Base-by-base conservation (phyloP, 129 eudicot genomes). In the Tanacetum coccineum region DNA sequence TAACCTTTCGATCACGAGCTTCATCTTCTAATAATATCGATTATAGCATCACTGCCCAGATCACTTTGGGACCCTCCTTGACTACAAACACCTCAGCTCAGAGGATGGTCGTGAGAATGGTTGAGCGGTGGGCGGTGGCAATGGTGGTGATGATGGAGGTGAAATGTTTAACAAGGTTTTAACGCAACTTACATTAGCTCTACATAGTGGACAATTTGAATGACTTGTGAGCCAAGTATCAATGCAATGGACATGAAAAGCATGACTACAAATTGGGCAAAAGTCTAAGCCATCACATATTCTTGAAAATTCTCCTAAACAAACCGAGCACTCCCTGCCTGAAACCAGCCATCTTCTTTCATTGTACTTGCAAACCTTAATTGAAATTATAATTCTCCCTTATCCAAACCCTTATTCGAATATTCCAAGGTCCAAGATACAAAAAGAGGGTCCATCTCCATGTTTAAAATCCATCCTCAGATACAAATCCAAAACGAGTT, bases 231-330 rank as follows among this genome's bases (percentile, higher is more conserved):
- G 89, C 96, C 96, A 88, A 25, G 82, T 76, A 68, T 88, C 96
- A 65, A 88, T 83, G 74, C 96, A 88, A 40, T 54, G 63, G 13
- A 78, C 82, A 80, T 88, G 96, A 76, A 88, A 88, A 63, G 86
- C 89, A 66, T 88, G 96, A 51, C 79, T 76, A 62, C 96, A n/a
- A 88, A 75, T 88, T 81, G 1, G 96, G 96, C 59, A 88, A 80
- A 54, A 88, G 85, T 76, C 81, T 80, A 19, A 88, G 74, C 67
- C 53, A n/a, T 81, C 59, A 85, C 96, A 25, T 74, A 87, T 18
- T 88, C 92, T 49, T 75, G 73, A n/a, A 71, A 88, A 85, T 53
- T 88, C 96, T 49, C 93, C 79, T 44, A 88, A 80, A 58, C 96
- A 88, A 75, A 88, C 84, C 0, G 83, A 42, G 58, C 93, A 88